Percentiles rank a stretch among this genome's conserved stretches.
Conservation (phyloP, 2,329 filamentous ascomycete genomes). For the Ceratocystis colombiana region DNA sequence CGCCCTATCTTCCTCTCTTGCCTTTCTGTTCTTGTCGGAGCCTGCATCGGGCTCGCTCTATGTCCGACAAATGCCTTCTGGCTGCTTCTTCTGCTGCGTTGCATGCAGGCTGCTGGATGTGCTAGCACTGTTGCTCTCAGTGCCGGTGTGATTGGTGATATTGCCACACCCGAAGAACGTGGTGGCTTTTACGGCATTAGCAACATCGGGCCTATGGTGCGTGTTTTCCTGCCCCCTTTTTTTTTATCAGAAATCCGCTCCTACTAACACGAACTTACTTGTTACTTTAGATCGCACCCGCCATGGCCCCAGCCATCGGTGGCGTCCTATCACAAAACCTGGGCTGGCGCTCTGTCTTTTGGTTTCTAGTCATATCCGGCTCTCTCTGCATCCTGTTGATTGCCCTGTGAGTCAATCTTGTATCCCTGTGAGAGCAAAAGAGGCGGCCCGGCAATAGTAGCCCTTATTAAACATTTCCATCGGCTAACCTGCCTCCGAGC, state of each 20-base stretch:
- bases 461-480: background rate
- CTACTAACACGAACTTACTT: background rate
- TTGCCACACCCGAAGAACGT: conserved; percentile 31
- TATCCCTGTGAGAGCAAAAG: background rate
- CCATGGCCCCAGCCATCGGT: conserved; percentile 42
- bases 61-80: conserved; percentile 32
- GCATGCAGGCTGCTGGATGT: conserved; percentile 32
- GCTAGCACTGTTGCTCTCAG: conserved; percentile 33
- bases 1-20: conserved; percentile 31
- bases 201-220: conserved; percentile 32
- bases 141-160: conserved; percentile 32
- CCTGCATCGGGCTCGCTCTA: conserved; percentile 32
- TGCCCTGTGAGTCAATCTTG: conserved; percentile 25
- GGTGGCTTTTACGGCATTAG: conserved; percentile 33
- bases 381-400: conserved; percentile 34
- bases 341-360: conserved; percentile 45
- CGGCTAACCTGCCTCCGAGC: background rate
- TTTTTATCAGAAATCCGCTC: background rate
- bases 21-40: conserved; percentile 30
- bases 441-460: background rate
- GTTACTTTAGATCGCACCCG: conserved; percentile 33
- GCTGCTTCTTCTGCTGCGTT: conserved; percentile 31
- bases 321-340: conserved; percentile 39
- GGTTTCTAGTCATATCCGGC: conserved; percentile 42
- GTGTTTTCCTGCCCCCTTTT: background rate